Evolutionary conservation across 2,329 filamentous ascomycete species (phyloP), one percentile per base, ranked within the genome.

Genomic region (Penicillium sp.): DNA sequence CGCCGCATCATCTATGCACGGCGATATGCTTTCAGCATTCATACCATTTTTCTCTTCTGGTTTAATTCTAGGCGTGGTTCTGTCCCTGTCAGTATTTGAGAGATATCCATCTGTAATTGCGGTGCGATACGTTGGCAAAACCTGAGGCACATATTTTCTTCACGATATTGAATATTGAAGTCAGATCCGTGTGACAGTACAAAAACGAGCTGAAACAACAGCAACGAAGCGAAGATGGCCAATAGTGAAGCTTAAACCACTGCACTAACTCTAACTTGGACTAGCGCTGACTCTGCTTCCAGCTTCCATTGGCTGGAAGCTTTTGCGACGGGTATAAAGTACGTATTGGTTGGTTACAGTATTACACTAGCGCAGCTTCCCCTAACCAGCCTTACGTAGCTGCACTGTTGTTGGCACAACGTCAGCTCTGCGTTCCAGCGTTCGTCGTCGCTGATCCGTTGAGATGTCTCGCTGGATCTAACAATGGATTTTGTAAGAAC

Each of bases 401-500:
- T 18, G 35, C 35, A 40, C 16, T 40, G 35, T n/a, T n/a, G 35
- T 12, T 40, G n/a, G 35, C n/a, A 40, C 35, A 33, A 33, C 28
- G 6, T 33, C 28, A n/a, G 35, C 35, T 40, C 35, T 20, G 35
- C 8, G 6, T 20, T 21, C 40, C n/a, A 21, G 18, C 4, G n/a
- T 43, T 23, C 8, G 40, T 23, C 20, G 18, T 18, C 16, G n/a
- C n/a, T 18, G 20, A 12, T 42, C 40, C 18, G 18, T 43, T 43
- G 50, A 43, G 40, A 52, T 42, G 50, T 18, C 24, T 18, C 35
- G n/a, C 16, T 26, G 14, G 30, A 8, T 11, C 23, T 52, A 46
- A 46, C 24, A 28, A 52, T 52, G 50, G 50, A 52, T 52, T 52
- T 52, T 35, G 50, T 52, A 30, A 52, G 50, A 21, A 21, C n/a